phyloP scores from a whole-genome alignment of 1,139 yeast species.

The Pichia sorboxylosa region DNA sequence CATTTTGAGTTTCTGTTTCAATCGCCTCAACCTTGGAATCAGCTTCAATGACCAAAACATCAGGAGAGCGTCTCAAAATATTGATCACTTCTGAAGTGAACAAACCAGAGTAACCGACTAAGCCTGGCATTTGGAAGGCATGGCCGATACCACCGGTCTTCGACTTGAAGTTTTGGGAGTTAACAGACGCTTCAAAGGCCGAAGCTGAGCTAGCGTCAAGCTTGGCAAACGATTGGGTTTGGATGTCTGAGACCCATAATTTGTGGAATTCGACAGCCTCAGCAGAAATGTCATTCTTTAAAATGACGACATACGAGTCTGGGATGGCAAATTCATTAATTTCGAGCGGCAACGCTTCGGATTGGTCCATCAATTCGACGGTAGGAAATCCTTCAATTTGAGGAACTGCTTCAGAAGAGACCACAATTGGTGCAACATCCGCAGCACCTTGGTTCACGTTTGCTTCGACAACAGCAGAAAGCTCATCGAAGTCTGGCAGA shows the following conservation, averaged over 20 bases:
- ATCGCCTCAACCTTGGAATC: conserved; percentile 66
- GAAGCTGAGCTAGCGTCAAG: conserved; percentile 10
- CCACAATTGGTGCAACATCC: conserved; percentile 6
- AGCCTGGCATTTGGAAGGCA: conserved; percentile 40
- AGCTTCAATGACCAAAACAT: conserved; percentile 64
- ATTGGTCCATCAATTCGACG: conserved; percentile 17
- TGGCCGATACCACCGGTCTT: conserved; percentile 51
- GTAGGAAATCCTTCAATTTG: conserved; percentile 4
- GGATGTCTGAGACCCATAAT: conserved; percentile 44
- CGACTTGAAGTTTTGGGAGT: conserved; percentile 18
- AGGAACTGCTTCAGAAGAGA: conserved; percentile 3
- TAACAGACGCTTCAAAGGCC: conserved; percentile 27
- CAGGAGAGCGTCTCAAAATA: conserved; percentile 59
- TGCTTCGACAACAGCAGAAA: conserved; percentile 30
- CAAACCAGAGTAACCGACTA: conserved; percentile 64
- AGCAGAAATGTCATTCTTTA: conserved; percentile 47
- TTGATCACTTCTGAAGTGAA: conserved; percentile 65
- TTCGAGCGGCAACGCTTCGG: conserved; percentile 29
- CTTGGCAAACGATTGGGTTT: conserved; percentile 29
- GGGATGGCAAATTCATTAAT: conserved; percentile 43
- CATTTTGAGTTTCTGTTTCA: conserved; percentile 56
- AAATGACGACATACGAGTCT: conserved; percentile 67
- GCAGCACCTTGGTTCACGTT: not conserved
- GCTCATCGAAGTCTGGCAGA: conserved; percentile 42
- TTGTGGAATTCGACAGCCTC: conserved; percentile 51